Percentiles rank a stretch among this genome's conserved stretches.
Conservation (phyloP, 257 asterid species). For the Striga asiatica region DNA sequence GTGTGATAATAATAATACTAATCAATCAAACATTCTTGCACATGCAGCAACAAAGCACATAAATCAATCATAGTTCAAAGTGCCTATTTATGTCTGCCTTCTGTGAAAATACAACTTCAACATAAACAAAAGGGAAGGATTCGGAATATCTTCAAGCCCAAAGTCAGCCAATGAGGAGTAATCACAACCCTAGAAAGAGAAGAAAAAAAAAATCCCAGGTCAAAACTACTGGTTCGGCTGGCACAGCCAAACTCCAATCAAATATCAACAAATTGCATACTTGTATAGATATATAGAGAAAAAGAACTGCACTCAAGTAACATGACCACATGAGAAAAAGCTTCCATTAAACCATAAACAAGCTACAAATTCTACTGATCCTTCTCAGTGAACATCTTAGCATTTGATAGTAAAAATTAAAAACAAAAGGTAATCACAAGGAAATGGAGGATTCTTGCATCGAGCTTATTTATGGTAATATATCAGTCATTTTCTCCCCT, state of each 20-base stretch:
- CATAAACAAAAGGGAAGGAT: conserved; percentile 10
- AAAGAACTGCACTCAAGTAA: too few relatives aligned
- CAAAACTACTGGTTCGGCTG: conserved; percentile 21
- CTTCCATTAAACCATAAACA: not conserved
- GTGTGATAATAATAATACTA: not conserved
- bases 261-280: not conserved
- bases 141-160: conserved; percentile 29
- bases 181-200: conserved; percentile 49
- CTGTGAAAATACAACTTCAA: conserved; percentile 13
- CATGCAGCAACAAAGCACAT: conserved; percentile 2
- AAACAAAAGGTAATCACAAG: conserved; percentile 15
- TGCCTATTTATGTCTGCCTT: conserved; percentile 5
- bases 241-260: not conserved
- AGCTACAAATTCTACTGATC: not conserved
- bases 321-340: too few relatives aligned
- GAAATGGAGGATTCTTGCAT: conserved; percentile 12
- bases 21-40: not conserved
- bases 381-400: not conserved
- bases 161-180: conserved; percentile 31
- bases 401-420: conserved; percentile 11
- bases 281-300: too few relatives aligned
- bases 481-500: conserved; percentile 37
- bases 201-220: conserved; percentile 21
- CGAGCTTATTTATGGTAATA: conserved; percentile 26
- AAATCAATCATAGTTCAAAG: not conserved